Conservation (phyloP, 306 rosid genomes). For the Hippophae gyantsensis region DNA sequence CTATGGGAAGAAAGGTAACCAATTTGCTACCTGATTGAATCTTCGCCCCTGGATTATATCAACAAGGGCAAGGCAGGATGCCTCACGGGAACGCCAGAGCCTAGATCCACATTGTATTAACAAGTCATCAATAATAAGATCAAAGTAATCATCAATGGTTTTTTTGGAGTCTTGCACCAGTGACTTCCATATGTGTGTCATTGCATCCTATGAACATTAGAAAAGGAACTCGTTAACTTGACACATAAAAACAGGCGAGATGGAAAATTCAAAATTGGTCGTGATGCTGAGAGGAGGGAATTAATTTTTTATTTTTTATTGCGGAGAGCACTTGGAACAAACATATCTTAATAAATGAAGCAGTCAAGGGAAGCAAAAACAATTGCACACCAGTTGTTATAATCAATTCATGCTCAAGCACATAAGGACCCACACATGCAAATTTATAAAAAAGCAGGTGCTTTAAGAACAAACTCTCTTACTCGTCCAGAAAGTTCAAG, state of each 20-base stretch:
- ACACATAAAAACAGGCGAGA: constrained; percentile 8
- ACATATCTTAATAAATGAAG: too few relatives aligned
- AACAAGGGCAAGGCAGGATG: constrained; percentile 86
- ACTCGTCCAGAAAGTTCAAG: constrained; percentile 5
- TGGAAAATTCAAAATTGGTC: neutral
- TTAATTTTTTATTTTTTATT: too few relatives aligned
- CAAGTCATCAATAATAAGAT: constrained; percentile 71
- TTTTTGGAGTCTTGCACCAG: constrained; percentile 87
- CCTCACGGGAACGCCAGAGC: constrained; percentile 96
- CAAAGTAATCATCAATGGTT: constrained; percentile 80
- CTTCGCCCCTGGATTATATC: constrained; percentile 87
- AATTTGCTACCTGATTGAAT: constrained; percentile 60
- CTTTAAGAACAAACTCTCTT: constrained; percentile 4
- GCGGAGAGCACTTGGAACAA: too few relatives aligned
- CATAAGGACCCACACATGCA: neutral
- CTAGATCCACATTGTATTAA: constrained; percentile 82
- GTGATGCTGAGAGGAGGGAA: neutral
- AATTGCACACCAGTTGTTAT: neutral
- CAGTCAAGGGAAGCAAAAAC: neutral
- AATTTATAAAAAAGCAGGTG: neutral
- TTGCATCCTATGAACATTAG: constrained; percentile 66
- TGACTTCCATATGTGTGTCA: constrained; percentile 97
- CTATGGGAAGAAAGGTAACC: neutral
- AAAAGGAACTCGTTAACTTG: constrained; percentile 15
- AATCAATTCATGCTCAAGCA: neutral